These are phyloP conservation scores for Cercospora sojina DNA, from an alignment of 2,329 filamentous ascomycete species.

Conservation along the genomic window DNA sequence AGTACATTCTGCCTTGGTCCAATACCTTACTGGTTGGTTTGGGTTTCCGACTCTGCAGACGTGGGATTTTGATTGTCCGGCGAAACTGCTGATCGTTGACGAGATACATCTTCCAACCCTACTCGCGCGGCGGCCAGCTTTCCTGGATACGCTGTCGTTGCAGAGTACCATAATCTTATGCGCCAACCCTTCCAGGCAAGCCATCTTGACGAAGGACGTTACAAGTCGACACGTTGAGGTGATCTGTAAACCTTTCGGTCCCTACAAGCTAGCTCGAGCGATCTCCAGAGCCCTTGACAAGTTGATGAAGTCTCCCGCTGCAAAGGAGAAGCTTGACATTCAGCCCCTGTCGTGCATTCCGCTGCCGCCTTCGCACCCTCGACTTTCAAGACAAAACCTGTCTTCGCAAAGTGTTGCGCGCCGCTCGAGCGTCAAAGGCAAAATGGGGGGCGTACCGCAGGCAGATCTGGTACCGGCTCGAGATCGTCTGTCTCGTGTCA, in stretches of 20 bases:
- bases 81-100: constrained; percentile 28
- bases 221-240: constrained; percentile 23
- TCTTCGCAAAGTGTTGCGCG: neutral
- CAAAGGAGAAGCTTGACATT: neutral
- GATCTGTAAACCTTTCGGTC: constrained; percentile 27
- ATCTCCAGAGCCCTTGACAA: constrained; percentile 22
- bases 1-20: constrained; percentile 26
- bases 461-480: neutral
- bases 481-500: neutral
- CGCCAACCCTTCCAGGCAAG: constrained; percentile 34
- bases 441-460: no score
- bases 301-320: neutral
- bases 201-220: constrained; percentile 26
- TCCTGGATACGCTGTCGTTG: constrained; percentile 19
- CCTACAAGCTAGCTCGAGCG: constrained; percentile 25
- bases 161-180: constrained; percentile 38
- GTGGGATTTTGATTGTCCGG: constrained; percentile 26
- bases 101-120: constrained; percentile 30
- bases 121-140: constrained; percentile 17
- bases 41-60: constrained; percentile 27
- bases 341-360: neutral
- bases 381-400: neutral
- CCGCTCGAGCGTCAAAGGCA: neutral
- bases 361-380: neutral
- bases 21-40: constrained; percentile 29